Conservation (phyloP, 768 basidiomycete species). For the Kwoniella sp. region DNA sequence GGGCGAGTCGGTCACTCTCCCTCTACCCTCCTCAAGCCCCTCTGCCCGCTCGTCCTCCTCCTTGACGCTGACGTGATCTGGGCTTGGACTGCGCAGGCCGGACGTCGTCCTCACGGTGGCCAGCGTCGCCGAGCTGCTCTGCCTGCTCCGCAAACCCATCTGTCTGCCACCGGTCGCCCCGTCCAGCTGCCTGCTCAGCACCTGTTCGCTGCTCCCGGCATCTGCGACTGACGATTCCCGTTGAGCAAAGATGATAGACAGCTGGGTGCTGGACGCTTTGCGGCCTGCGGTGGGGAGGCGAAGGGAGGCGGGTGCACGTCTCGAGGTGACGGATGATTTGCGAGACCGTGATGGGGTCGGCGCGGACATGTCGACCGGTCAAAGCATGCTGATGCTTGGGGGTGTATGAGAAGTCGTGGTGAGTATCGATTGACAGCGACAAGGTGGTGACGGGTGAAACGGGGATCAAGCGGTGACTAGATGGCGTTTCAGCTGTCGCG, state of each 20-base stretch:
- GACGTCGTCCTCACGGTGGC: constrained; percentile 18
- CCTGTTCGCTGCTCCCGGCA: constrained; percentile 21
- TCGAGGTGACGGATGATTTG: constrained; percentile 16
- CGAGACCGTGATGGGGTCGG: constrained; percentile 6
- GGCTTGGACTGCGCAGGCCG: constrained; percentile 13
- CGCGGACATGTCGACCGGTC: neutral
- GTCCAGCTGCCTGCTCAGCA: constrained; percentile 34
- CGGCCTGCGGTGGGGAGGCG: constrained; percentile 6
- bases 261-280: constrained; percentile 9
- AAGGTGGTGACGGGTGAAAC: too few species aligned
- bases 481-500: too few species aligned
- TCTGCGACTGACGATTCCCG: constrained; percentile 1
- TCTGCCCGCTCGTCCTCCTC: constrained; percentile 27
- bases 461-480: too few species aligned
- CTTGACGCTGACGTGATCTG: constrained; percentile 11
- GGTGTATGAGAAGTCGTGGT: too few species aligned
- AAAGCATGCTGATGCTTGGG: too few species aligned
- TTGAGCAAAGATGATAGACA: constrained; percentile 12
- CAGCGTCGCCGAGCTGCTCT: constrained; percentile 30
- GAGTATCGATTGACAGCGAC: too few species aligned
- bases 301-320: constrained; percentile 8
- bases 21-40: neutral
- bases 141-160: constrained; percentile 36
- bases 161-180: constrained; percentile 34
- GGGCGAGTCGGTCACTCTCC: neutral